Evolutionary conservation across 2,329 filamentous ascomycete species (phyloP), one percentile per base, ranked within the genome.

Genomic region (Fusarium miscanthi): DNA sequence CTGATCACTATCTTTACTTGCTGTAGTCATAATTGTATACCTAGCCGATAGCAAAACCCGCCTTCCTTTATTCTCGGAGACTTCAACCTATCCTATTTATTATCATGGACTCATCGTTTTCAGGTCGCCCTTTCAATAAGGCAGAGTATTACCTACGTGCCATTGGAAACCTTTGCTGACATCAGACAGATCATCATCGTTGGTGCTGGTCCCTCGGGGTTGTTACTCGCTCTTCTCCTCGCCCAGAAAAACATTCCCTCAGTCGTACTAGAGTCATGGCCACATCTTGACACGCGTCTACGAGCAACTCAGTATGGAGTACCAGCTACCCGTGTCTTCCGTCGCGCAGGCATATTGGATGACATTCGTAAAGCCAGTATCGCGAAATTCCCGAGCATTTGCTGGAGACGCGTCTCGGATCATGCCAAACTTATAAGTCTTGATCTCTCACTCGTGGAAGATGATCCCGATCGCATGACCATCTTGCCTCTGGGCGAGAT

Each of bases 271-370:
- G 60, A 63, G 16, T 37, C 60, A 5, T 63, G 60, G 60, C 56
- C 56, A 6, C 25, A 61, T 31, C 60, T 63, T 25, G 60, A 63
- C 10, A 63, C 60, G 0, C 56, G 60, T 7, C 25, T 63, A 2
- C 56, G 56, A 16, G 60, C 60, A 21, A 63, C 60, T 2, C 60
- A 61, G 4, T 63, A 63, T n/a, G 60, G 60, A 6, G 60, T 63
- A 2, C 60, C 60, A 4, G 60, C 60, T 3, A 63, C 60, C 11
- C 60, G 56, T 1, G 43, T 63, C 11, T 63, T 63, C 2, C 56
- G 60, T 9, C 60, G 57, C 16, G 45, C 61, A 5, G 61, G 61
- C 1, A 48, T 64, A 2, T 25, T 64, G 1, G 45, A 64, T 0
- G 45, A 53, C 0, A 64, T 64, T 9, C 57, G 61, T 6, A 19